Percentiles rank a stretch among this genome's conserved stretches.
Evolutionary conservation across 2,329 filamentous ascomycete genomes (phyloP).

Genomic region (Colletotrichum sp.): DNA sequence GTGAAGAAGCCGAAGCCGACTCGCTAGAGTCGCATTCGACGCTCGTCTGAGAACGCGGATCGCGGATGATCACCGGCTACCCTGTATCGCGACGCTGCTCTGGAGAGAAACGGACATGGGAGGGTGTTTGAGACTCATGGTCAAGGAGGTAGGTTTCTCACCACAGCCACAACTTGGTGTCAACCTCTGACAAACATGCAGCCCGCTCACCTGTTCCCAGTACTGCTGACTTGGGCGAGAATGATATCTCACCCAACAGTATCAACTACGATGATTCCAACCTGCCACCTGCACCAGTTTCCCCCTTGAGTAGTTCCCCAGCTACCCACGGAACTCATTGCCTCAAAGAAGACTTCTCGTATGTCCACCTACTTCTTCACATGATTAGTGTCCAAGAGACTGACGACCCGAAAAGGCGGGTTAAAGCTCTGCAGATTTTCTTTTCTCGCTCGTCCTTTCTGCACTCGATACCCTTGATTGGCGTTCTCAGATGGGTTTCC

Average conservation of each 20-base stretch:
- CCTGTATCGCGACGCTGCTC: background rate
- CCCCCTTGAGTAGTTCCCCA: conserved; percentile 2
- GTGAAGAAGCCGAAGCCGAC: background rate
- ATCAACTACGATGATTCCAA: background rate
- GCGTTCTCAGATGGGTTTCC: background rate
- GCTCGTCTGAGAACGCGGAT: background rate
- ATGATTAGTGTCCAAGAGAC: background rate
- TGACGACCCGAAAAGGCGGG: background rate
- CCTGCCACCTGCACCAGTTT: background rate
- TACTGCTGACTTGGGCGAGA: background rate
- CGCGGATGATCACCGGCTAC: background rate
- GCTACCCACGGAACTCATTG: background rate
- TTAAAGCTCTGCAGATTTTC: fast-evolving
- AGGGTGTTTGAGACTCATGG: background rate
- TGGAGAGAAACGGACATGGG: background rate
- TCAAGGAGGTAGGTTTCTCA: background rate
- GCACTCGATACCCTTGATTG: background rate
- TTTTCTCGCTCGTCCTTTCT: background rate
- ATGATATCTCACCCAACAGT: background rate
- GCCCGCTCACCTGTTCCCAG: background rate
- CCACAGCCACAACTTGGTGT: background rate
- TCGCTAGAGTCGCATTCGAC: background rate
- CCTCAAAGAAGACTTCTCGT: background rate
- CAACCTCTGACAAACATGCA: background rate
- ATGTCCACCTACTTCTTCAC: background rate